Percentiles rank a stretch among this genome's conserved stretches.
These are phyloP conservation scores for Ogataea pini DNA, from an alignment of 805 yeast genomes.

Conservation along the genomic window DNA sequence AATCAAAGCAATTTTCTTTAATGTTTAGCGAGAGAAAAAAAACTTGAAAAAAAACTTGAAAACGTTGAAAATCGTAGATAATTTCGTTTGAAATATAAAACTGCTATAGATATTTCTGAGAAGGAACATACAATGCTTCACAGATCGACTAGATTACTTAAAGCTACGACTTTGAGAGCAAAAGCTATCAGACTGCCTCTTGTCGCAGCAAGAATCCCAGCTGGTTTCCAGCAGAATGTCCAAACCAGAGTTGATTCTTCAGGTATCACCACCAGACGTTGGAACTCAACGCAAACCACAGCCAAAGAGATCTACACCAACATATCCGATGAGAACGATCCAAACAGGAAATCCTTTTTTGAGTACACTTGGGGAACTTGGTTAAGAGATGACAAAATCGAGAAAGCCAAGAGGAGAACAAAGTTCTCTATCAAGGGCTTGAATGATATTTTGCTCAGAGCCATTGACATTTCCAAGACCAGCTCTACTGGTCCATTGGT, in stretches of 20 bases:
- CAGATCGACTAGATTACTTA: not conserved
- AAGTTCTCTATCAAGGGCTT: constrained; percentile 81
- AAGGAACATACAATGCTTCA: not conserved
- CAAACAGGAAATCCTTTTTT: constrained; percentile 71
- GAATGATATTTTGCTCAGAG: constrained; percentile 48
- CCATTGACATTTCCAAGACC: constrained; percentile 42
- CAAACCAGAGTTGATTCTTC: not conserved
- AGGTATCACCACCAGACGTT: not conserved
- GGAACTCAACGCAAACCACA: constrained; percentile 12
- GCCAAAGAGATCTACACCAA: constrained; percentile 49
- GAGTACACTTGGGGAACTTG: constrained; percentile 95
- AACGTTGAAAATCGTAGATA: not conserved
- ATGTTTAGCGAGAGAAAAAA: not conserved
- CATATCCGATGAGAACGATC: constrained; percentile 62
- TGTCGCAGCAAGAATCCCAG: not conserved
- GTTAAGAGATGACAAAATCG: constrained; percentile 74
- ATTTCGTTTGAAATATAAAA: no score
- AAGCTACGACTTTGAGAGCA: not conserved
- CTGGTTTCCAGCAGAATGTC: not conserved
- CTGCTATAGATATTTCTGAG: no score
- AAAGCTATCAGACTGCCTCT: not conserved
- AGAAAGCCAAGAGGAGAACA: constrained; percentile 77
- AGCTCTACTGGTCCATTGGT: constrained; percentile 23
- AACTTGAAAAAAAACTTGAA: no score
- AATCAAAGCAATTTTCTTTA: not conserved